Conservation (phyloP, 768 basidiomycete genomes). For the Amanita pallidorosea region DNA sequence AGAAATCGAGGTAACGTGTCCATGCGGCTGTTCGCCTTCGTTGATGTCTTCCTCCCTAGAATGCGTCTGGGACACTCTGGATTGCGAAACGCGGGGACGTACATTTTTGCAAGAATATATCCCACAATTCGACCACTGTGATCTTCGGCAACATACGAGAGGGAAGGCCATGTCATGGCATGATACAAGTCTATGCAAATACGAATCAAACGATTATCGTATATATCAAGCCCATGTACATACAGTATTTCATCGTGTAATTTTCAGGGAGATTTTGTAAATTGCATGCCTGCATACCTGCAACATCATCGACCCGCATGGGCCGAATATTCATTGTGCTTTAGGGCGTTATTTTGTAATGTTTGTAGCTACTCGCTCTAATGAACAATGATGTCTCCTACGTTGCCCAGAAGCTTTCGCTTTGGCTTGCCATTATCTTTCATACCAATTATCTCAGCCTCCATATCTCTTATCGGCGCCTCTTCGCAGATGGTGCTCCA, state of each 20-base stretch:
- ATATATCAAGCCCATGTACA: slow-evolving; percentile 11
- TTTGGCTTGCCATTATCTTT: slow-evolving; percentile 35
- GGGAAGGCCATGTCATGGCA: slow-evolving; percentile 87
- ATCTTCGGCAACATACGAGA: slow-evolving; percentile 92
- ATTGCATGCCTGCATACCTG: no score
- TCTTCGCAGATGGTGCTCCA: slow-evolving; percentile 23
- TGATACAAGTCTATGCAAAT: slow-evolving; percentile 75
- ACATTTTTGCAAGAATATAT: slow-evolving; percentile 96
- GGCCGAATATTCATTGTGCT: slow-evolving; percentile 36
- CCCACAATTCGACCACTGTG: slow-evolving; percentile 86
- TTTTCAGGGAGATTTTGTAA: slow-evolving; percentile 71
- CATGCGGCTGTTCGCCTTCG: slow-evolving; percentile 64
- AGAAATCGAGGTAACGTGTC: slow-evolving; percentile 95
- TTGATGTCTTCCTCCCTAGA: slow-evolving; percentile 56
- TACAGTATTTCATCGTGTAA: slow-evolving; percentile 79
- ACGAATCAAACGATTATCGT: slow-evolving; percentile 5
- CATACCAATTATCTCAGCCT: slow-evolving; percentile 27
- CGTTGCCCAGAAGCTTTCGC: slow-evolving; percentile 28
- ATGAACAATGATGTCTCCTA: slow-evolving; percentile 33
- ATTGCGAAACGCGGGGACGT: slow-evolving; percentile 13
- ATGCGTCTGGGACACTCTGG: not conserved
- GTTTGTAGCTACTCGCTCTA: slow-evolving; percentile 9
- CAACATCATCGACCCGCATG: slow-evolving; percentile 16
- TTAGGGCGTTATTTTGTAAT: not conserved
- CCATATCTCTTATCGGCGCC: slow-evolving; percentile 24